Base-by-base conservation (phyloP, 306 rosid genomes). In the Cicer yamashitae region DNA sequence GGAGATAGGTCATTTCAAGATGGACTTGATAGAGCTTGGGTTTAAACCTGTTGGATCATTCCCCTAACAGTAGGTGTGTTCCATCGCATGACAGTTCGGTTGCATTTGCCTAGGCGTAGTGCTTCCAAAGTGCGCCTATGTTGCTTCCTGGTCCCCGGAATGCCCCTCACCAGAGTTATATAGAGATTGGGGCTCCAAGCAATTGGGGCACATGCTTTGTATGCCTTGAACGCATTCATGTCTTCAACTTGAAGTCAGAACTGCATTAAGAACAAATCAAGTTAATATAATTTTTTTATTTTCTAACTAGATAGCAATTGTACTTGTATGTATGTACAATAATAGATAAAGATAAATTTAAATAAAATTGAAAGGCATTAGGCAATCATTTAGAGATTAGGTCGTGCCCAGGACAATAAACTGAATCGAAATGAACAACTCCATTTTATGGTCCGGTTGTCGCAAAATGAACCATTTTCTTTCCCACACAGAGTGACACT, bases 41-140 rank as follows among this genome's bases (percentile, higher is more conserved):
- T 14, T 37, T 44, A 74, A 79, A 93, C 96, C 97, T 93, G 98
- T 70, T 89, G 98, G 59, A 91, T 70, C 97, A 91, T 91, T 83
- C 98, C 98, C 84, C 98, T 77, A 48, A 89, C 91, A 8, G 97
- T 89, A 56, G 98, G 97, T 1, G 96, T 91, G 83, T 91, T 93
- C 94, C 92, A 89, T 67, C 94, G 90, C 97, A 91, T 93, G 65
- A 91, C 96, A 81, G 98, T 93, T 78, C 96, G 88, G 85, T 89
- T 93, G 84, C 94, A 89, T 76, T 93, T 93, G 68, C 92, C 38
- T 13, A 93, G 88, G 8, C 87, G 91, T 47, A 93, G 84, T 14
- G 98, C 98, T 88, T 91, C 98, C 82, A 91, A 84, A 62, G 97
- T 89, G 70, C 91, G 94, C 78, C 97, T 83, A 68, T 93, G 97